Evolutionary conservation across 2,329 filamentous ascomycete species (phyloP).

Genomic region (Sclerotinia spermophila): DNA sequence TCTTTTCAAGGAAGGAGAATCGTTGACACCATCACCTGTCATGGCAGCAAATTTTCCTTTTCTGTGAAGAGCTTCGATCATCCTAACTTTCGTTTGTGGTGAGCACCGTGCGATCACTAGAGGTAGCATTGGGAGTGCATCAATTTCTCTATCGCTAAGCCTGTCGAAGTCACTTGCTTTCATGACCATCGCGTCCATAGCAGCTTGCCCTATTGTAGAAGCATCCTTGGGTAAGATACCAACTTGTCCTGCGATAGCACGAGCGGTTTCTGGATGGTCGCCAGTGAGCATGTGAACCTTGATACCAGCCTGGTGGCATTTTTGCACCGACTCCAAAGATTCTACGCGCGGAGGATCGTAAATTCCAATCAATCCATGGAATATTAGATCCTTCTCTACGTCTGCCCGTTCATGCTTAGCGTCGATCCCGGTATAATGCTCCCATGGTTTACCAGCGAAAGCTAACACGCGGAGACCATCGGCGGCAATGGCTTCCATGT

Average conservation of each 20-base stretch:
- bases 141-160: constrained; percentile 70
- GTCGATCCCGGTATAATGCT: constrained; percentile 32
- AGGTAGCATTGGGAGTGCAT: constrained; percentile 69
- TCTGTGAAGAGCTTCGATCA: constrained; percentile 75
- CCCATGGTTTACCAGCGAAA: constrained; percentile 49
- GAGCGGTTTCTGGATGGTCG: constrained; percentile 74
- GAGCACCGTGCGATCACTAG: constrained; percentile 81
- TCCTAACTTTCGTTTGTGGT: constrained; percentile 81
- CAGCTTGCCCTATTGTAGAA: constrained; percentile 53
- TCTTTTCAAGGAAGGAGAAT: constrained; percentile 52
- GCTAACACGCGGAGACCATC: constrained; percentile 68
- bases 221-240: constrained; percentile 69
- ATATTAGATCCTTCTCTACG: constrained; percentile 65
- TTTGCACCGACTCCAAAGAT: constrained; percentile 53
- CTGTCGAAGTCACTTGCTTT: constrained; percentile 77
- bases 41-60: constrained; percentile 50
- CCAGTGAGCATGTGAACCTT: constrained; percentile 79
- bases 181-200: constrained; percentile 68
- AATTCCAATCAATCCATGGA: constrained; percentile 65
- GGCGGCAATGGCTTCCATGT: constrained; percentile 65
- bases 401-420: constrained; percentile 50
- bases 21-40: constrained; percentile 48
- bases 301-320: constrained; percentile 64
- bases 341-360: constrained; percentile 57
- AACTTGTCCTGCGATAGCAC: constrained; percentile 74